Base-by-base conservation (phyloP, 2,329 filamentous ascomycete genomes). In the Ophiosphaerella narmari region DNA sequence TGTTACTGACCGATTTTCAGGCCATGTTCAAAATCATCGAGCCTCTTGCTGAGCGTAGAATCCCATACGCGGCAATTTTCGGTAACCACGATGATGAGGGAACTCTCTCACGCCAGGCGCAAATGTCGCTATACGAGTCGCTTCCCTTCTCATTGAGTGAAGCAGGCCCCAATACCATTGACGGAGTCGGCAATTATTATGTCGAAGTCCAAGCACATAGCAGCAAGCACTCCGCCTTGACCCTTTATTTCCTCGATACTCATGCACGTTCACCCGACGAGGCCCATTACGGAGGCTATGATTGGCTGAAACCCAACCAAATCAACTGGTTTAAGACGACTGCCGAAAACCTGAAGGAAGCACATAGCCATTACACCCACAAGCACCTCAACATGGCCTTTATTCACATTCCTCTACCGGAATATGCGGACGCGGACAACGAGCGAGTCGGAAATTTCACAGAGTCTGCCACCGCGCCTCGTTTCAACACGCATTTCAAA, bases 61-160 rank as follows among this genome's bases (percentile, higher is more conserved):
- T 97, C 33, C 94, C 94, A 0, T 97, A 95, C 66, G 90, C 91
- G 13, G 87, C 88, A 53, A 97, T 99, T 52, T 97, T 97, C 67
- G 94, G 94, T 48, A 99, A 99, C 71, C 94, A 99, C 73, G 94
- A 99, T 67, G 93, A 97, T 65, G 93, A 97, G 78, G 87, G 87
- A 31, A 85, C 89, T 39, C 82, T 97, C 58, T 84, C 86, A 13
- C 88, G 94, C 48, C 78, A 82, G 4, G 83, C 84, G 2, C 87
- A 94, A 66, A 97, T 99, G 92, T 80, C 85, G 3, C 80, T 99
- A 12, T 86, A 96, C 63, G 86, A 96, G 71, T 86, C 86, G 1
- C 81, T 99, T 0, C 94, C 94, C 0, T 97, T 90, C 73, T 97
- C 91, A 1, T 81, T 99, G 16, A 91, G 91, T n/a, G 79, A 83